phyloP scores from a whole-genome alignment of 176 grass and related monocot species.

The Eragrostis nindensis region DNA sequence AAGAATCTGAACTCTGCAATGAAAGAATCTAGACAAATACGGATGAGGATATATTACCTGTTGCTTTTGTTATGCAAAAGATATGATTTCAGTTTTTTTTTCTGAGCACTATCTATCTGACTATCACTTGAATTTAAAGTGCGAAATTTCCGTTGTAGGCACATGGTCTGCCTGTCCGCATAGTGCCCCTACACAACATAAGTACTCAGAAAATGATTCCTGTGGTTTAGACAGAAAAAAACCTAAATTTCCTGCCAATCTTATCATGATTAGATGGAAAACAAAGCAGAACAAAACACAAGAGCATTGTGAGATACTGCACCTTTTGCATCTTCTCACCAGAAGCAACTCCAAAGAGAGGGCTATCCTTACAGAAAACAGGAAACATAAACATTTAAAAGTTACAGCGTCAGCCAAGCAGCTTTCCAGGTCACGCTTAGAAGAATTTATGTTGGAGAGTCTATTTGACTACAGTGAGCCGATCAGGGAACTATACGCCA shows the following conservation, averaged over 20 bases:
- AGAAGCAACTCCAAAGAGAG: conserved; percentile 1
- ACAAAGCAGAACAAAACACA: conserved; percentile 11
- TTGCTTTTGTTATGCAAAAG: not conserved
- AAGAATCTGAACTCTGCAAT: not conserved
- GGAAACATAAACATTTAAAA: conserved; percentile 22
- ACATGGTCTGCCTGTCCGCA: conserved; percentile 35
- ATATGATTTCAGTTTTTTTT: not conserved
- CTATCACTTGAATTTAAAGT: not conserved
- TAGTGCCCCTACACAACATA: conserved; percentile 20
- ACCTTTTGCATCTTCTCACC: conserved; percentile 34
- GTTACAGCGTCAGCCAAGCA: conserved; percentile 1
- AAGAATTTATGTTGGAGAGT: conserved; percentile 25
- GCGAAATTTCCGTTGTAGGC: conserved; percentile 9
- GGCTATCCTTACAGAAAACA: conserved; percentile 11
- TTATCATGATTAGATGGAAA: conserved; percentile 14
- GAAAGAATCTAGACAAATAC: not conserved
- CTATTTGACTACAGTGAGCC: conserved; percentile 26
- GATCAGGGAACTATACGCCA: conserved; percentile 40
- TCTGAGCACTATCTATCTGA: not conserved
- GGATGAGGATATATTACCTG: not conserved
- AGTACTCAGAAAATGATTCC: conserved; percentile 28
- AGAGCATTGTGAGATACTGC: conserved; percentile 9
- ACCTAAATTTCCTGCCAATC: conserved; percentile 5
- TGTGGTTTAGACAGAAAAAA: conserved; percentile 15
- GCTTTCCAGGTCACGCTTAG: conserved; percentile 26